Percentiles rank a stretch among this genome's conserved stretches.
Evolutionary conservation across 768 basidiomycete species (phyloP).

Genomic region (Cytidiella melzeri): DNA sequence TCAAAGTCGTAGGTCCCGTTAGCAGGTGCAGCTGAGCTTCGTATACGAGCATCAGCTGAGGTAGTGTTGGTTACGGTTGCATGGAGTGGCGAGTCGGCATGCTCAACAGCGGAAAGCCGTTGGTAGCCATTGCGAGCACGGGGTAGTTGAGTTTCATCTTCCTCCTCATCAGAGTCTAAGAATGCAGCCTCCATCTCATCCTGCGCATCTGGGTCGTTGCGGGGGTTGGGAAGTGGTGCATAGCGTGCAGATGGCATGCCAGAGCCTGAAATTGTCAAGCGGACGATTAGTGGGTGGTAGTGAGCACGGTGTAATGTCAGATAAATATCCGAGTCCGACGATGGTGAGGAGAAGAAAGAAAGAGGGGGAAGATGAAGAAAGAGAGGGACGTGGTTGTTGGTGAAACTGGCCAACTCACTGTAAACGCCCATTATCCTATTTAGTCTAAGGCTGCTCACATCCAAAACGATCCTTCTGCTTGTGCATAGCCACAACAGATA

Average conservation of each 20-base stretch:
- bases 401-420: no score
- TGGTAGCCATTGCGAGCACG: slow-evolving; percentile 28
- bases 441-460: no score
- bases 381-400: neutral
- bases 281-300: neutral
- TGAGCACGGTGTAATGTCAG: neutral
- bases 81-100: slow-evolving; percentile 10
- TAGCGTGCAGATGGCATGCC: slow-evolving; percentile 32
- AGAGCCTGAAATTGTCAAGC: neutral
- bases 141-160: slow-evolving; percentile 37
- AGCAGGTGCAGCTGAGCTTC: neutral
- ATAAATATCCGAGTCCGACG: neutral
- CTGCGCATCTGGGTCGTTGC: slow-evolving; percentile 36
- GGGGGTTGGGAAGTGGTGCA: slow-evolving; percentile 44
- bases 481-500: no score
- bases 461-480: no score
- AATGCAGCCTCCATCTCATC: slow-evolving; percentile 78
- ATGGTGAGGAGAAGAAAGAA: neutral
- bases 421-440: no score
- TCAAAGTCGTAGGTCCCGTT: slow-evolving; percentile 70
- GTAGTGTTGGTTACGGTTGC: neutral
- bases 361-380: neutral
- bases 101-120: slow-evolving; percentile 12
- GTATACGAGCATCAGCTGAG: no score
- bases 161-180: slow-evolving; percentile 43